phyloP scores from a whole-genome alignment of 768 basidiomycete genomes.

The Boletus reticuloceps region DNA sequence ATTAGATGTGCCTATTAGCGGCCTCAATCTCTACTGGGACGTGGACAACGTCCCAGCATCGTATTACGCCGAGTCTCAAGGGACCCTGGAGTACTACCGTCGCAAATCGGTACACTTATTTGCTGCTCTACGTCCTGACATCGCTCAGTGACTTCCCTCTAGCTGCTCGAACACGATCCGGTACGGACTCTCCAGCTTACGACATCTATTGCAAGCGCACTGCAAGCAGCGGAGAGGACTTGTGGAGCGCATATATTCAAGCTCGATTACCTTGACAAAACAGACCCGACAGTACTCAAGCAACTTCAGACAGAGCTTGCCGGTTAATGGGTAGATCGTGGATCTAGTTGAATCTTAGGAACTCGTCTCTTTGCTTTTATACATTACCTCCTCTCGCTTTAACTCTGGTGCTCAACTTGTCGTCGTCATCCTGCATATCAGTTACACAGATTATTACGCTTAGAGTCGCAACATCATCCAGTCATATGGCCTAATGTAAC shows the following conservation, averaged over 20 bases:
- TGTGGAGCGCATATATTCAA: constrained; percentile 61
- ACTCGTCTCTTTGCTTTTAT: neutral
- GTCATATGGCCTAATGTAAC: constrained; percentile 23
- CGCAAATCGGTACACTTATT: constrained; percentile 57
- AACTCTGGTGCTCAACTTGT: neutral
- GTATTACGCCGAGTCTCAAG: constrained; percentile 63
- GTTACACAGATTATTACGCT: constrained; percentile 1
- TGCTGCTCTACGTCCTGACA: neutral
- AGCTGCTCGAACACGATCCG: constrained; percentile 73
- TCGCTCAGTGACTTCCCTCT: constrained; percentile 8
- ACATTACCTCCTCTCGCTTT: neutral
- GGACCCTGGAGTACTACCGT: constrained; percentile 73
- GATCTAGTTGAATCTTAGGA: neutral
- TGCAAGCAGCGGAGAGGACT: constrained; percentile 61
- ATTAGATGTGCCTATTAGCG: constrained; percentile 12
- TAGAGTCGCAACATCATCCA: constrained; percentile 6
- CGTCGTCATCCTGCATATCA: constrained; percentile 1
- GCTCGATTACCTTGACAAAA: constrained; percentile 53
- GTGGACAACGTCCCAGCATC: constrained; percentile 52
- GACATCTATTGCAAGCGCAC: constrained; percentile 50
- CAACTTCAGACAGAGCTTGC: constrained; percentile 60
- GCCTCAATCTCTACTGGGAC: constrained; percentile 69
- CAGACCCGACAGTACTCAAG: constrained; percentile 71
- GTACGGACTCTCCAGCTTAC: constrained; percentile 68
- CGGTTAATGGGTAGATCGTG: neutral